Evolutionary conservation across 176 grass and related monocot species (phyloP), one percentile per base, ranked within the genome.

Genomic region (Urochloa ruziziensis): DNA sequence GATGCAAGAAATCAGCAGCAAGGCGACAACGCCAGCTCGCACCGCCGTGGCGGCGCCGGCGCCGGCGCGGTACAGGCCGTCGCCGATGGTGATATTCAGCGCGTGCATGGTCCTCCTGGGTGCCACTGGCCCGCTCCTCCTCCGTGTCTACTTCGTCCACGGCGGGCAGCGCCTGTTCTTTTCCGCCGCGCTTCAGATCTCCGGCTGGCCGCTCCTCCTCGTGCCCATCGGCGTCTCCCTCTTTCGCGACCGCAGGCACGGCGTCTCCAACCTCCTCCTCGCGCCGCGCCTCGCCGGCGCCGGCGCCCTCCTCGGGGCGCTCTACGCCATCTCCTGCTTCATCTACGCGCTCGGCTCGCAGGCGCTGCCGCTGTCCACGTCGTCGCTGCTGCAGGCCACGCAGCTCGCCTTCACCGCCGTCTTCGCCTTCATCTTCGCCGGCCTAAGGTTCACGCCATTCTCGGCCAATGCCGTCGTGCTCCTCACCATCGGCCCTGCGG

Each of bases 401-500:
- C 94, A 97, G 83, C 87, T 97, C 14, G 89, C 85, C 14, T 97
- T 97, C 87, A 97, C 75, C 11, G 91, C 94, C 2, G 27, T 94
- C 6, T 97, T 88, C 70, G 91, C 94, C 6, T 90, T 94, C 89
- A 4, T 90, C 8, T 16, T 97, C 62, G 91, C 79, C 28, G 80
- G 87, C 4, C 82, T 94, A 82, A 78, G 85, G 10, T 90, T 97
- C 79, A 97, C 89, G 0, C 78, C 94, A 1, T 97, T 86, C 87
- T 97, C 91, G 15, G 74, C 82, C 34, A 97, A 97, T 65, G 84
- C 94, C 19, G 82, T 97, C 62, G 59, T 94, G 37, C 82, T 97
- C 35, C 87, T 97, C 69, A 97, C 87, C 36, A 34, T 94, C 39
- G 91, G 94, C 56, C 87, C 91, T 7, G 82, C 86, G 6, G 87